phyloP scores from a whole-genome alignment of 1,284 basidiomycete species.

The Coniophora puteana region DNA sequence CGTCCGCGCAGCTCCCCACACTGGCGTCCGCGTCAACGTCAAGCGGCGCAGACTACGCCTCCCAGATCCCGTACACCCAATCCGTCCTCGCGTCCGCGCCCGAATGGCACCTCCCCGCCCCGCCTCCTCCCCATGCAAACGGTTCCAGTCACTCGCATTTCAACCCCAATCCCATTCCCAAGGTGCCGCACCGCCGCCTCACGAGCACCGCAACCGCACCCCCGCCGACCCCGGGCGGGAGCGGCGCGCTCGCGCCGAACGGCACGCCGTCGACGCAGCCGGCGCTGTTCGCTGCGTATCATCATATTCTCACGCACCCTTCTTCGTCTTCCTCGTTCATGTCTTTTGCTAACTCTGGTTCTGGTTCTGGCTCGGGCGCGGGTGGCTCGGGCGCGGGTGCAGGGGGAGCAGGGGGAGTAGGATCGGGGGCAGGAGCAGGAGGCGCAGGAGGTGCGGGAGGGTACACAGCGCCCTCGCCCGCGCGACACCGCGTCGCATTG shows the following conservation, averaged over 20 bases:
- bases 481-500: slow-evolving; percentile 68
- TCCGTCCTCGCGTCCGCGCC: slow-evolving; percentile 59
- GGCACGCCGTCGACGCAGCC: slow-evolving; percentile 52
- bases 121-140: slow-evolving; percentile 23
- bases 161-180: slow-evolving; percentile 18
- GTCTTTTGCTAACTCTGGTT: too few relatives aligned
- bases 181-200: not conserved
- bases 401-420: too few relatives aligned
- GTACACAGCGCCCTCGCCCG: slow-evolving; percentile 33
- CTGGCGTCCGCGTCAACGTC: slow-evolving; percentile 49
- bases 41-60: slow-evolving; percentile 71
- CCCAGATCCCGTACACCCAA: slow-evolving; percentile 64
- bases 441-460: too few relatives aligned
- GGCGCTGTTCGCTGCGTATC: slow-evolving; percentile 63
- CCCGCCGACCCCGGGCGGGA: too few relatives aligned
- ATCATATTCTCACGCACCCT: slow-evolving; percentile 68
- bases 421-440: too few relatives aligned
- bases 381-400: too few relatives aligned
- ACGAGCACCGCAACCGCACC: slow-evolving; percentile 6
- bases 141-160: slow-evolving; percentile 22
- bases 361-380: too few relatives aligned
- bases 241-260: too few relatives aligned
- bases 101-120: slow-evolving; percentile 63
- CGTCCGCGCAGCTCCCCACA: slow-evolving; percentile 43
- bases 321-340: slow-evolving; percentile 39